Evolutionary conservation across 75 land plant genomes (phyloP).

Genomic region (Azolla pinnata): DNA sequence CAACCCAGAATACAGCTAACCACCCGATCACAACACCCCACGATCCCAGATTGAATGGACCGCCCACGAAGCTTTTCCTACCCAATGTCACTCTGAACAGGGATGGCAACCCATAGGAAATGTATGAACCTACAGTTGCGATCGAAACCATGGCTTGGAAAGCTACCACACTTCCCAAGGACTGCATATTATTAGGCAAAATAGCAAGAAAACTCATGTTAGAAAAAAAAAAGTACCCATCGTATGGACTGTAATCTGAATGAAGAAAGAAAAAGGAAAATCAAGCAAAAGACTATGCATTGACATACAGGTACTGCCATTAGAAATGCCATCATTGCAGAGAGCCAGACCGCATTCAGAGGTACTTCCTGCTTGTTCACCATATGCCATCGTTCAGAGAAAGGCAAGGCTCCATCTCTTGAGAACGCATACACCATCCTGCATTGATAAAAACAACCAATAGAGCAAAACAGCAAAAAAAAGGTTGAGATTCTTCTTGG

Average conservation of each 20-base stretch:
- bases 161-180: slow-evolving; percentile 68
- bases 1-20: slow-evolving; percentile 80
- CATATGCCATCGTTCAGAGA: slow-evolving; percentile 65
- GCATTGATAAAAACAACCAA: slow-evolving; percentile 8
- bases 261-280: not conserved
- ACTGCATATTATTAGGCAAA: too few species aligned
- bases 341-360: slow-evolving; percentile 80
- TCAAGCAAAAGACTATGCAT: too few species aligned
- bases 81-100: slow-evolving; percentile 67
- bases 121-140: slow-evolving; percentile 73
- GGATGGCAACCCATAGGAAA: slow-evolving; percentile 69
- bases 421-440: slow-evolving; percentile 98
- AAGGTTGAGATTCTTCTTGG: not conserved
- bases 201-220: not conserved
- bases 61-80: slow-evolving; percentile 50
- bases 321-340: slow-evolving; percentile 60
- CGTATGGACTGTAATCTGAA: not conserved
- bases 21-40: slow-evolving; percentile 61
- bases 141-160: slow-evolving; percentile 92
- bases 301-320: slow-evolving; percentile 80
- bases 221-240: not conserved
- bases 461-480: not conserved
- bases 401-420: slow-evolving; percentile 93
- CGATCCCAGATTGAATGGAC: slow-evolving; percentile 65
- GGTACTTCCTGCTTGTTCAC: slow-evolving; percentile 83